Evolutionary conservation across 768 basidiomycete genomes (phyloP).

Genomic region (Lactifluus echinatus): DNA sequence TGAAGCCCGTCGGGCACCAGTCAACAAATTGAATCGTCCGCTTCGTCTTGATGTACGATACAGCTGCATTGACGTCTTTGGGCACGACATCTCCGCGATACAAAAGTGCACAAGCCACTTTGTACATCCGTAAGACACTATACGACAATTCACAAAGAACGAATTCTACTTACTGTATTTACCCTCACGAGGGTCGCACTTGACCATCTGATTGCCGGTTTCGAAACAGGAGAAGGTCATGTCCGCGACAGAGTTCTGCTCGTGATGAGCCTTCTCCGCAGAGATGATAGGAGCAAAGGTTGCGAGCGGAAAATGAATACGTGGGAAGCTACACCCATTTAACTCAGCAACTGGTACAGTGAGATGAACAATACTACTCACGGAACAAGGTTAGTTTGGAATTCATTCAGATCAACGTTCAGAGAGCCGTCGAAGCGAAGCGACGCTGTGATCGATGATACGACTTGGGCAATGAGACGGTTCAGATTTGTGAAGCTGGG

Average conservation of each 20-base stretch:
- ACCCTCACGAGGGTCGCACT: slow-evolving; percentile 72
- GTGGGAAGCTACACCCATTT: slow-evolving; percentile 37
- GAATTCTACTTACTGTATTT: slow-evolving; percentile 50
- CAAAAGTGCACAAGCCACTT: slow-evolving; percentile 59
- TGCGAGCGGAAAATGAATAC: slow-evolving; percentile 62
- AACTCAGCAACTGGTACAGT: background rate
- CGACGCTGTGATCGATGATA: slow-evolving; percentile 36
- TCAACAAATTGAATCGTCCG: slow-evolving; percentile 74
- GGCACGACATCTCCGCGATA: slow-evolving; percentile 74
- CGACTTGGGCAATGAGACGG: slow-evolving; percentile 60
- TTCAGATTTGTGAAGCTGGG: slow-evolving; percentile 60
- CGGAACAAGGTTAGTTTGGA: slow-evolving; percentile 64
- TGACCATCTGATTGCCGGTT: slow-evolving; percentile 70
- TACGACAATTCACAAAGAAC: background rate
- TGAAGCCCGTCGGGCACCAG: slow-evolving; percentile 76
- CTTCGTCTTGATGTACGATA: slow-evolving; percentile 68
- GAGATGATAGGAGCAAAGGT: slow-evolving; percentile 61
- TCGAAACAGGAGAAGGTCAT: slow-evolving; percentile 74
- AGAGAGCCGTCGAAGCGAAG: slow-evolving; percentile 58
- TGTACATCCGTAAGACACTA: background rate
- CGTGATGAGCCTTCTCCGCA: slow-evolving; percentile 54
- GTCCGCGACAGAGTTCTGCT: slow-evolving; percentile 61
- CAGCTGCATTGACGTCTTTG: slow-evolving; percentile 70
- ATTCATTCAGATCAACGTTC: slow-evolving; percentile 64
- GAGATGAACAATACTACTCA: slow-evolving; percentile 24